Conservation (phyloP, 2,329 filamentous ascomycete genomes). For the Aspergillus quadrilineatus region DNA sequence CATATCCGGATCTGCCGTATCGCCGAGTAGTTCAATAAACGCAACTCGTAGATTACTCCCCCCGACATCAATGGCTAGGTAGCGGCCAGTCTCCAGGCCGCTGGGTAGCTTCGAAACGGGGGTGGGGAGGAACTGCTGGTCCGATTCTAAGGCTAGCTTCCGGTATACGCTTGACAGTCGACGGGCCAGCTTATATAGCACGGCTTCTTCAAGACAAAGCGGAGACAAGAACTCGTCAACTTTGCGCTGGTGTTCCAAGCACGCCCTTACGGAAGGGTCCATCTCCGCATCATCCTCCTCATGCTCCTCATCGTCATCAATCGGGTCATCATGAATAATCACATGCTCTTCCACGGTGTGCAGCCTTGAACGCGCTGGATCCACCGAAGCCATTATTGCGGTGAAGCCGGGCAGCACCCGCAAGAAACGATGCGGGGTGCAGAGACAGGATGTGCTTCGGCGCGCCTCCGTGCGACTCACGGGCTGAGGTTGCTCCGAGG, state of each 20-base stretch:
- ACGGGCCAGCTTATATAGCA: slow-evolving; percentile 47
- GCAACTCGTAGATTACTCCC: slow-evolving; percentile 57
- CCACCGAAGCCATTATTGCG: slow-evolving; percentile 27
- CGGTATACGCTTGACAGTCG: slow-evolving; percentile 47
- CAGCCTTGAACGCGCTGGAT: slow-evolving; percentile 24
- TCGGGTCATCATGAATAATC: slow-evolving; percentile 28
- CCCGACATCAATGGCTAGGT: slow-evolving; percentile 58
- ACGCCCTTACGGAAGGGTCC: slow-evolving; percentile 30
- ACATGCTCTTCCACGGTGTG: slow-evolving; percentile 31
- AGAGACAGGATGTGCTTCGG: slow-evolving; percentile 10
- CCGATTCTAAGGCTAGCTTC: slow-evolving; percentile 45
- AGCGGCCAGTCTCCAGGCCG: slow-evolving; percentile 55
- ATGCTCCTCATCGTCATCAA: slow-evolving; percentile 38
- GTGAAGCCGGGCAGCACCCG: neutral
- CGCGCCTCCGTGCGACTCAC: slow-evolving; percentile 14
- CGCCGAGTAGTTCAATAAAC: slow-evolving; percentile 54
- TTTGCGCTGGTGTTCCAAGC: slow-evolving; percentile 32
- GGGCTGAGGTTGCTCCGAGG: slow-evolving; percentile 3
- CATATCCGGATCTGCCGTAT: slow-evolving; percentile 39
- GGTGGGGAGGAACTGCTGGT: slow-evolving; percentile 49
- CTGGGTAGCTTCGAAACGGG: slow-evolving; percentile 49
- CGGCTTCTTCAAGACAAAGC: slow-evolving; percentile 41
- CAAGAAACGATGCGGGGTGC: slow-evolving; percentile 9
- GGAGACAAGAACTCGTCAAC: slow-evolving; percentile 45
- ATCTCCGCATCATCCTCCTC: slow-evolving; percentile 31